Evolutionary conservation across 805 yeast genomes (phyloP).

Genomic region (Schizosaccharomyces osmophilus): DNA sequence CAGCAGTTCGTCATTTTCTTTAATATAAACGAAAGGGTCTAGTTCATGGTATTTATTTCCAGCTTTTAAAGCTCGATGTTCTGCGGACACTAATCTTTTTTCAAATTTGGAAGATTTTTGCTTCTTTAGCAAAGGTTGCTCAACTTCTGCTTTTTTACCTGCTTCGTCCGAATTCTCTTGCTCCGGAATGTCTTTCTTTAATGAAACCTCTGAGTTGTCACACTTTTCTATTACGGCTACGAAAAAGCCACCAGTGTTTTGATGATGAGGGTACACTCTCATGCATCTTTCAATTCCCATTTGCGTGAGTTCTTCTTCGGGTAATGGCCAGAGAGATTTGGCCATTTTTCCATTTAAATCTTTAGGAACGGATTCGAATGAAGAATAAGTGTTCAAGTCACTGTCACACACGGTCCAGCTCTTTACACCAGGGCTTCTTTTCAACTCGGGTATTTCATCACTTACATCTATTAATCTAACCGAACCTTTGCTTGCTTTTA

Average conservation of each 20-base stretch:
- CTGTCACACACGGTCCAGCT: slow-evolving; percentile 54
- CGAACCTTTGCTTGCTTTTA: slow-evolving; percentile 41
- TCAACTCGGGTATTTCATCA: slow-evolving; percentile 50
- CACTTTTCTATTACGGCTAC: slow-evolving; percentile 69
- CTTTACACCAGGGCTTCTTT: slow-evolving; percentile 48
- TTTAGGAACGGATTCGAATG: not conserved
- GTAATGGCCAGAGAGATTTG: not conserved
- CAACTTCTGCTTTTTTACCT: not conserved
- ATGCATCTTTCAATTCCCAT: not conserved
- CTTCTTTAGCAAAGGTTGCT: not conserved
- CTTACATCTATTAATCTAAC: slow-evolving; percentile 48
- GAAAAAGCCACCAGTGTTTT: slow-evolving; percentile 95
- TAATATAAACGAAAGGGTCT: not conserved
- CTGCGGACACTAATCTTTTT: not conserved
- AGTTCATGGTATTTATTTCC: not conserved
- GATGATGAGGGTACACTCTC: slow-evolving; percentile 91
- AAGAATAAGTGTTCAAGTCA: not conserved
- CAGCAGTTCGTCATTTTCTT: not conserved
- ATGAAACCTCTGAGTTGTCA: not conserved
- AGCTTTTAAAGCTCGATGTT: not conserved
- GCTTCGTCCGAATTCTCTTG: not conserved
- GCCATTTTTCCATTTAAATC: not conserved
- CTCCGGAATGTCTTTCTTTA: not conserved
- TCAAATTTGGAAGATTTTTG: not conserved
- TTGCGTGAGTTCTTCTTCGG: not conserved